These are phyloP conservation scores for Xylaria telfairii DNA, from an alignment of 495 filamentous ascomycete species.

Conservation along the genomic window DNA sequence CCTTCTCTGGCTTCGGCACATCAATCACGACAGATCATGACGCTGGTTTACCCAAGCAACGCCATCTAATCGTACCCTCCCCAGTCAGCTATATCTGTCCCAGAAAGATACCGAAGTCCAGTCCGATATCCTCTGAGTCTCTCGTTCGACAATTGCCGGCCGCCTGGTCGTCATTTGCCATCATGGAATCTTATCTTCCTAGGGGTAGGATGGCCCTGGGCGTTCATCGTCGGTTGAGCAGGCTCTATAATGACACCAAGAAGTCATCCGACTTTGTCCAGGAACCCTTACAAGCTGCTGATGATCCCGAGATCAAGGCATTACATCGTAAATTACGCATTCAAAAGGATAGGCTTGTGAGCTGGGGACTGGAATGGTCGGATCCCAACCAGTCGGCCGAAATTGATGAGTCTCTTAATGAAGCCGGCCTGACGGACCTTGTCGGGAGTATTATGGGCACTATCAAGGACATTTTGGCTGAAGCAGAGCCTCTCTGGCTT, in stretches of 20 bases:
- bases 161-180: constrained; percentile 3
- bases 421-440: constrained; percentile 84
- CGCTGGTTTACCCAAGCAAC: neutral
- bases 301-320: constrained; percentile 61
- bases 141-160: neutral
- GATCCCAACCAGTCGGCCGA: constrained; percentile 71
- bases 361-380: constrained; percentile 92
- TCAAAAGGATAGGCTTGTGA: constrained; percentile 77
- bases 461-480: constrained; percentile 84
- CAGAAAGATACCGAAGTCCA: constrained; percentile 7
- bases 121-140: neutral
- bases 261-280: constrained; percentile 83
- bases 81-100: neutral
- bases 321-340: constrained; percentile 65
- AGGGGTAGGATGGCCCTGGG: constrained; percentile 54
- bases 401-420: constrained; percentile 84
- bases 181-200: constrained; percentile 57
- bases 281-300: constrained; percentile 66
- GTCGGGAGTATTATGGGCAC: constrained; percentile 88
- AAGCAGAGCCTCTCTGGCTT: constrained; percentile 80
- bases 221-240: constrained; percentile 76
- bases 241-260: constrained; percentile 92
- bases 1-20: too few relatives aligned
- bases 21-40: constrained; percentile 6
- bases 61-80: neutral